phyloP scores from a whole-genome alignment of 139 green algal genomes.

The Asterochloris sp. region DNA sequence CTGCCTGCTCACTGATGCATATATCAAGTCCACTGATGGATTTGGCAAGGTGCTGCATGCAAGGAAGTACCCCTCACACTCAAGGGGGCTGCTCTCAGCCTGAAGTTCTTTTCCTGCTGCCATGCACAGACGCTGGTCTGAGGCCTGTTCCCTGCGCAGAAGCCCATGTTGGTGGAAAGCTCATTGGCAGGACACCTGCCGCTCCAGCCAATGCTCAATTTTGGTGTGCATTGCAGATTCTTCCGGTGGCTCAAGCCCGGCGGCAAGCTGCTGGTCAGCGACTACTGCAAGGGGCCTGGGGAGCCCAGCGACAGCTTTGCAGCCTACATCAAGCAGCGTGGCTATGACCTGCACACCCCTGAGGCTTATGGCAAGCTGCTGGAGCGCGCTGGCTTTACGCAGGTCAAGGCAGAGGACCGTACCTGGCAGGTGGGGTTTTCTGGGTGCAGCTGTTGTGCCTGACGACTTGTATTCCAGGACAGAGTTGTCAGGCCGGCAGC shows the following conservation, averaged over 20 bases:
- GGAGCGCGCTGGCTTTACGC: constrained; percentile 55
- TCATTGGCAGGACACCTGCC: not conserved
- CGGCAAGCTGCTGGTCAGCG: constrained; percentile 71
- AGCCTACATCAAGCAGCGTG: constrained; percentile 62
- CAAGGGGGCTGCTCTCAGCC: too few relatives aligned
- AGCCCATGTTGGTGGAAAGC: not conserved
- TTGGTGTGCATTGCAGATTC: not conserved
- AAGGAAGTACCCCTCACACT: too few relatives aligned
- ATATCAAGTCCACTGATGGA: too few relatives aligned
- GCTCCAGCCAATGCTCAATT: not conserved
- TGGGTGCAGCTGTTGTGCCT: too few relatives aligned
- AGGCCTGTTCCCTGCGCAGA: not conserved
- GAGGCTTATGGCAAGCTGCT: constrained; percentile 51
- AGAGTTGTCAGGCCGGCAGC: too few relatives aligned
- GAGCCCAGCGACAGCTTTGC: constrained; percentile 40
- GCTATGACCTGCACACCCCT: constrained; percentile 63
- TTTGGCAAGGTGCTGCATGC: too few relatives aligned
- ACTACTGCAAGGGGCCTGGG: constrained; percentile 68
- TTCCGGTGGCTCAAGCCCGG: constrained; percentile 58
- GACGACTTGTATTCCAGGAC: too few relatives aligned
- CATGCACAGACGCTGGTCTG: not conserved
- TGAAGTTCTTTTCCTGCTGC: too few relatives aligned
- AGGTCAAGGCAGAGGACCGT: constrained; percentile 44
- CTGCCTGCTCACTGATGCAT: too few relatives aligned
- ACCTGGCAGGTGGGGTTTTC: constrained; percentile 30